Base-by-base conservation (phyloP, 768 basidiomycete species). In the Leucosporidium yakuticum region DNA sequence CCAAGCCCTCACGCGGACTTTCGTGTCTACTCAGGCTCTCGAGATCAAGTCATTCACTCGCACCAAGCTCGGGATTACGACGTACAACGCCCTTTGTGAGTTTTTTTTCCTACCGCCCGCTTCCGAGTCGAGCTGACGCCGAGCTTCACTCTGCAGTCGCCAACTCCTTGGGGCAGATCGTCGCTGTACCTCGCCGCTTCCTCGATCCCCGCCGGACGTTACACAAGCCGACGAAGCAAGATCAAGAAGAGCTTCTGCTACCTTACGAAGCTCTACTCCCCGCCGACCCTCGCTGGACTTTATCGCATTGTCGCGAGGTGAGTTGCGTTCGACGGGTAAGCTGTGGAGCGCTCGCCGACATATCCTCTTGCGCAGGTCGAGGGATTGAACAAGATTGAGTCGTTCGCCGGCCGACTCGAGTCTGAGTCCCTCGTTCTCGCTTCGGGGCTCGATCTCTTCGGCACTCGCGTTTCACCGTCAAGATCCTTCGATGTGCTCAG, bases 401-500 rank as follows among this genome's bases (percentile, higher is more conserved):
- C 39, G 14, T 44, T 90, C 0, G 90, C 94, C 0, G 86, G 93
- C 0, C 82, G 90, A 4, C 84, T 96, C 31, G 95, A 98, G 78
- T 94, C 91, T 7, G 97, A 92, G 0, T 92, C 92, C 0, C 79
- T 97, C 9, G 84, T 97, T 32, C 86, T 97, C 75, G 85, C 87
- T 1, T 86, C 87, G 74, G 94, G 95, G 7, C 82, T 93, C 12
- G 95, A 98, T 79, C 82, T 97, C 71, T 97, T 97, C 83, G 81
- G 86, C 32, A 90, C 90, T 17, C 85, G 91, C 21, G 83, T 90
- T 6, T 84, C 89, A 49, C 91, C 94, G 2, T 93, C 91, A 17
- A 86, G 85, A 50, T 91, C 91, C 25, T 98, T 98, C 74, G 95
- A 98, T 76, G 86, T 96, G 31, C 84, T 98, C 12, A 90, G 85